Base-by-base conservation (phyloP, 441 rosid genomes). In the Bruguiera hainesii region DNA sequence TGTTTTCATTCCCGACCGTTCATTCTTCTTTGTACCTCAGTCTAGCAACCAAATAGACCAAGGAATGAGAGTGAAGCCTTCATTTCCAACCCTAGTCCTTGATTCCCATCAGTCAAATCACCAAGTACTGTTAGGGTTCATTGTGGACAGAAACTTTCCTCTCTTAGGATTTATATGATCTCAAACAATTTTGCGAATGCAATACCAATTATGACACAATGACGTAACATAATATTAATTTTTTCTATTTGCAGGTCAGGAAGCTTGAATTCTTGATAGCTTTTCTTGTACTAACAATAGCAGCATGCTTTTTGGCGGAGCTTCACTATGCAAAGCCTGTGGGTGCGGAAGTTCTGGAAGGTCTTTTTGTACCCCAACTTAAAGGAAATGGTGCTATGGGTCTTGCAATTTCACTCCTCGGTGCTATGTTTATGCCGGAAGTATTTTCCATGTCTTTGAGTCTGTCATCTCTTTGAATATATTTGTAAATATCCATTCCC, bases 371-470 rank as follows among this genome's bases (percentile, higher is more conserved):
- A 78, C 98, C 99, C 21, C 90, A 87, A 70, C 89, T 95, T 56
- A 87, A 83, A 80, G 99, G 98, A 80, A 73, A 88, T 74, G 98
- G 99, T 16, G 99, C 98, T 18, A 84, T 93, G 61, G 99, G 95
- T 70, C 96, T 90, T 31, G 98, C 98, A 18, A 95, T 95, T 68
- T 91, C 99, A 65, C 87, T 95, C 60, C 91, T 95, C 1, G 99
- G 99, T 31, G 98, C 98, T 64, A 90, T 91, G 96, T 91, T 95
- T 74, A 95, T 90, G 97, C 96, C 97, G 98, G 91, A 82, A 20
- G 99, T 76, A 55, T 76, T 71, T 61, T 74, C 39, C 29, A 31
- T 33, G 37, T 33, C 10, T 7, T 7, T 7, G 37, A 33, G 37
- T 33, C 37, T 26, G 26, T 7, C 37, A 28, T 57, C 23, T 71